These are phyloP conservation scores for Cladorrhinum sp. DNA, from an alignment of 2,329 filamentous ascomycete species.

Conservation along the genomic window DNA sequence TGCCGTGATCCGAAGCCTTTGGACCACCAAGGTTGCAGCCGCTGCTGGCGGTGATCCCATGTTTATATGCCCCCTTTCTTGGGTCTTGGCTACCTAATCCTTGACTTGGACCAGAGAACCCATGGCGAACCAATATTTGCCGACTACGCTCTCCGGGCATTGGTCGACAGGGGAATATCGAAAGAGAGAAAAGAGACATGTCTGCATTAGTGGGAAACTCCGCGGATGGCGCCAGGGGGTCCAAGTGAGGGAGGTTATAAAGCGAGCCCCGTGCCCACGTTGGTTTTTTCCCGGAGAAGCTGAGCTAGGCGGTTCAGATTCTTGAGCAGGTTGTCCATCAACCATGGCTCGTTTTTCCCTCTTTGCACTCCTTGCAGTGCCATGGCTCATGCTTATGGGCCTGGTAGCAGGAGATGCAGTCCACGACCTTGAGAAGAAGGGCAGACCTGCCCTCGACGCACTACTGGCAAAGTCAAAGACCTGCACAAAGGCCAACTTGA, in stretches of 20 bases:
- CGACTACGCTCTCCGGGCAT: constrained; percentile 9
- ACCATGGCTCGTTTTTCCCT: constrained; percentile 27
- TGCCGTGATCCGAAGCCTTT: constrained; percentile 24
- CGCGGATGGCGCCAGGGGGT: neutral
- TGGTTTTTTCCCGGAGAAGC: neutral
- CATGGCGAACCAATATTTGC: constrained; percentile 16
- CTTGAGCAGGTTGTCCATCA: neutral
- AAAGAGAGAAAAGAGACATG: neutral
- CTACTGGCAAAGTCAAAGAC: constrained; percentile 32
- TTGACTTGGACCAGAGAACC: neutral
- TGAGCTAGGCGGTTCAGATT: neutral
- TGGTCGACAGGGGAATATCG: constrained; percentile 10
- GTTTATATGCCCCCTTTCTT: constrained; percentile 9
- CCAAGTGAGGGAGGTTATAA: constrained; percentile 6
- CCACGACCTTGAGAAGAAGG: constrained; percentile 30
- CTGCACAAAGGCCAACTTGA: constrained; percentile 32
- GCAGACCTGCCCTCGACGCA: constrained; percentile 28
- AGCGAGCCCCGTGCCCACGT: neutral
- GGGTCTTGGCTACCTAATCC: neutral
- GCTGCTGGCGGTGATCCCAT: constrained; percentile 13
- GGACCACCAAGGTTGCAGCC: constrained; percentile 14
- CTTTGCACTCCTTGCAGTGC: constrained; percentile 25
- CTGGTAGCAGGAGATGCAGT: constrained; percentile 28
- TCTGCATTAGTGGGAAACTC: neutral
- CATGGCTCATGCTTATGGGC: constrained; percentile 21